Percentiles rank a stretch among this genome's conserved stretches.
These are phyloP conservation scores for Hondaea fermentalgiana DNA, from an alignment of 108 stramenopile genomes.

Conservation along the genomic window DNA sequence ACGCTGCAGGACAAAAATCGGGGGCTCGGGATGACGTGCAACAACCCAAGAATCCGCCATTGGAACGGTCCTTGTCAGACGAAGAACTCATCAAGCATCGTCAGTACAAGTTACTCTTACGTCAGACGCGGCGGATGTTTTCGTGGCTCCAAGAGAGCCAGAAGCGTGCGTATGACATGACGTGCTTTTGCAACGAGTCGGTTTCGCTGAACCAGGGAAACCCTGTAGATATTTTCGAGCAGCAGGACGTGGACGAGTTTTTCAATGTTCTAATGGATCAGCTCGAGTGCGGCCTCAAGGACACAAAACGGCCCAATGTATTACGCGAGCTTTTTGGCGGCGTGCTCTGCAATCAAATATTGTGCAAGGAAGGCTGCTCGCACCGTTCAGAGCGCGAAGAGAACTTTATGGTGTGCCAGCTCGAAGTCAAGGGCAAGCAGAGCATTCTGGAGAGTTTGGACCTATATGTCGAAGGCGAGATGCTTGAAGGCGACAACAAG, in stretches of 20 bases:
- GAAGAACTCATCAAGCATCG: background rate
- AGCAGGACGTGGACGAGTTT: constrained; percentile 58
- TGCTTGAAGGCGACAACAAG: constrained; percentile 38
- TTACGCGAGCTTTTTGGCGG: constrained; percentile 39
- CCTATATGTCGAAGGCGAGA: constrained; percentile 41
- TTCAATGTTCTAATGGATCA: constrained; percentile 37
- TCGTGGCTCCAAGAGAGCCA: constrained; percentile 11
- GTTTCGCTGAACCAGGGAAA: constrained; percentile 40
- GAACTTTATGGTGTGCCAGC: constrained; percentile 24
- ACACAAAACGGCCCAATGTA: constrained; percentile 14
- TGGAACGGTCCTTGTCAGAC: background rate
- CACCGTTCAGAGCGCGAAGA: constrained; percentile 38
- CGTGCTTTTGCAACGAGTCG: constrained; percentile 7
- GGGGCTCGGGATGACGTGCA: too few relatives aligned
- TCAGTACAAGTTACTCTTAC: background rate
- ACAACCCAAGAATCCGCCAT: too few relatives aligned
- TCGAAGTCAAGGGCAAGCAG: constrained; percentile 32
- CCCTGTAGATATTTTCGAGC: constrained; percentile 39
- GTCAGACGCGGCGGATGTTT: constrained; percentile 26
- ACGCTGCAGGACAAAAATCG: too few relatives aligned
- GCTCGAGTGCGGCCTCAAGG: constrained; percentile 13
- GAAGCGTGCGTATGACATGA: background rate
- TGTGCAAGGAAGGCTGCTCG: constrained; percentile 30
- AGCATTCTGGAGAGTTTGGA: constrained; percentile 32
- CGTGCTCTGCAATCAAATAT: constrained; percentile 35